Evolutionary conservation across 129 eudicot species (phyloP).

Genomic region (carrot (Daucus carota)): DNA sequence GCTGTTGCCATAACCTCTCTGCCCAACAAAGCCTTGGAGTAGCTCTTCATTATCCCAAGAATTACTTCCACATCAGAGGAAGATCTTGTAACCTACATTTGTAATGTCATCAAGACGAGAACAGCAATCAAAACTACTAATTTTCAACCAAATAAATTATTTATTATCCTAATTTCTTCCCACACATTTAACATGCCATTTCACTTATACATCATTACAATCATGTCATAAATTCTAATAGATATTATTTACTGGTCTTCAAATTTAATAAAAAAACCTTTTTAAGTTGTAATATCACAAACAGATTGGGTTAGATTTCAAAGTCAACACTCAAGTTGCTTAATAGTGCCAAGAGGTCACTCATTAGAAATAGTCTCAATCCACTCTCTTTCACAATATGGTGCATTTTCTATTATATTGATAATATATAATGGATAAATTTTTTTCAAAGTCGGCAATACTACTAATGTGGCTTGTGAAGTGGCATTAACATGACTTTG

Average conservation of each 20-base stretch:
- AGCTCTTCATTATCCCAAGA: constrained; percentile 67
- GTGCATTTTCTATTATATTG: neutral
- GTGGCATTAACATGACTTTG: neutral
- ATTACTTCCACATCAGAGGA: constrained; percentile 89
- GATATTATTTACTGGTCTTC: neutral
- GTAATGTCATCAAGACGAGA: neutral
- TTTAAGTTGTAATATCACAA: neutral
- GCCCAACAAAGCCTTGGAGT: constrained; percentile 52
- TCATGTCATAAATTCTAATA: neutral
- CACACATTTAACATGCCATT: neutral
- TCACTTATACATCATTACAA: neutral
- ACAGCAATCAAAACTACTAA: neutral
- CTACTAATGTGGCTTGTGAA: neutral
- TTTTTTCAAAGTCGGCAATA: neutral
- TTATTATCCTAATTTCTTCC: neutral
- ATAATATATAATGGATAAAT: neutral
- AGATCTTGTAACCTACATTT: constrained; percentile 75
- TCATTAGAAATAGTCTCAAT: neutral
- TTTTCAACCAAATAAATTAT: neutral
- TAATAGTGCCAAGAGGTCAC: neutral
- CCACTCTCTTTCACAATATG: neutral
- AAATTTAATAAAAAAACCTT: neutral
- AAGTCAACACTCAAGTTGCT: neutral
- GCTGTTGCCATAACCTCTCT: constrained; percentile 59
- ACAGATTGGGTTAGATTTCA: neutral